Conservation (phyloP, 345 rosid species). For the Salix brachista region DNA sequence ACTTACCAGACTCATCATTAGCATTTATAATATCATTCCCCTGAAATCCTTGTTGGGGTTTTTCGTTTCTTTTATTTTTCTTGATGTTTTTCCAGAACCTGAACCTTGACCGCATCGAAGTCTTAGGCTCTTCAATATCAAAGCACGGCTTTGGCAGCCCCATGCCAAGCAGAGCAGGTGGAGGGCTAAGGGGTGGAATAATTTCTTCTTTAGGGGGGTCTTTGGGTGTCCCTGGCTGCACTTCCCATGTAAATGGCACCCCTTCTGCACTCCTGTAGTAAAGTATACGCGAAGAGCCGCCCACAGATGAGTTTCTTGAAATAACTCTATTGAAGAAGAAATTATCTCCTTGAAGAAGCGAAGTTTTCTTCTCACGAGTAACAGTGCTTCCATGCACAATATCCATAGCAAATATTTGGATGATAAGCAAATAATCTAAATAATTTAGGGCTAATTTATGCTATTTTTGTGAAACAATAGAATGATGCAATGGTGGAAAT, state of each 20-base stretch:
- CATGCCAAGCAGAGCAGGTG: constrained; percentile 60
- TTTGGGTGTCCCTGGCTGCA: constrained; percentile 23
- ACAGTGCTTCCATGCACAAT: constrained; percentile 2
- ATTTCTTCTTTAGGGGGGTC: constrained; percentile 7
- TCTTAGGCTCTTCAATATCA: constrained; percentile 21
- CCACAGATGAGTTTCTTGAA: constrained; percentile 30
- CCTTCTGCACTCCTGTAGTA: constrained; percentile 27
- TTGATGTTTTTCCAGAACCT: constrained; percentile 22
- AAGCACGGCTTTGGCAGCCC: constrained; percentile 53
- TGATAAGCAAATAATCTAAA: not conserved
- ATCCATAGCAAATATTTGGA: constrained; percentile 28
- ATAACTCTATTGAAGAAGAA: constrained; percentile 33
- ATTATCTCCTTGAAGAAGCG: constrained; percentile 37
- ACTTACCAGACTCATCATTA: not conserved
- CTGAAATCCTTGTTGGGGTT: not conserved
- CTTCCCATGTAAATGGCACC: constrained; percentile 31
- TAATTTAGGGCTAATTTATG: not conserved
- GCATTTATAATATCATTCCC: not conserved
- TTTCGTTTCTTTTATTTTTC: not conserved
- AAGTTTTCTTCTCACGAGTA: constrained; percentile 15
- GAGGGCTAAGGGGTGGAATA: constrained; percentile 37
- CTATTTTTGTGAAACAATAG: not conserved
- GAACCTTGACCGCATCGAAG: constrained; percentile 29
- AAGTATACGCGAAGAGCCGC: constrained; percentile 27
- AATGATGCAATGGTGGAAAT: not conserved